Percentiles rank a stretch among this genome's conserved stretches.
phyloP scores from a whole-genome alignment of 441 rosid genomes.

The Pelargonium fulgidum region DNA sequence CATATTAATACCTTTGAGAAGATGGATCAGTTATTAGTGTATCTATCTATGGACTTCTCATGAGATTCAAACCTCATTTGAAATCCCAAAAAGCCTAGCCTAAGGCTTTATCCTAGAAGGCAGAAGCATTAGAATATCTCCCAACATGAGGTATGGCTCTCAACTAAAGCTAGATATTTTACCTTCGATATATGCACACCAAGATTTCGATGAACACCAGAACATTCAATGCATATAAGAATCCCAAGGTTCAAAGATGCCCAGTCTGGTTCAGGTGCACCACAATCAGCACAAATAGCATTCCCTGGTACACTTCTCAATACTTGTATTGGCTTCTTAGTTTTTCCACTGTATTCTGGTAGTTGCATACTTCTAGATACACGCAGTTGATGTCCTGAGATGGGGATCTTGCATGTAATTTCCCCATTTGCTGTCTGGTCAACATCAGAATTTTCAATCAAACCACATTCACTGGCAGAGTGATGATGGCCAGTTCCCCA shows the following conservation, averaged over 20 bases:
- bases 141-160: constrained; percentile 1
- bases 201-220: constrained; percentile 98
- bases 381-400: constrained; percentile 54
- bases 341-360: constrained; percentile 51
- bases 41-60: background rate
- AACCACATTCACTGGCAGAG: constrained; percentile 97
- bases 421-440: constrained; percentile 79
- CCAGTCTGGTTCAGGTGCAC: constrained; percentile 99
- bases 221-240: constrained; percentile 97
- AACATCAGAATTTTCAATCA: constrained; percentile 90
- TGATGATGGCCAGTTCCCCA: constrained; percentile 93
- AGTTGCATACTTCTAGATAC: constrained; percentile 57
- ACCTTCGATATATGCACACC: constrained; percentile 99
- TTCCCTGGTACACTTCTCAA: constrained; percentile 78
- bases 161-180: constrained; percentile 11
- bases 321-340: constrained; percentile 90
- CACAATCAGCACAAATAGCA: constrained; percentile 98
- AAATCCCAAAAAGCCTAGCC: background rate
- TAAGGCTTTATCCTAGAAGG: background rate
- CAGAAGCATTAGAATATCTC: constrained; percentile 3
- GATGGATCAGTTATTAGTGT: background rate
- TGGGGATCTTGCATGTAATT: constrained; percentile 54
- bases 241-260: constrained; percentile 94
- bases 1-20: background rate
- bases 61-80: background rate